phyloP scores from a whole-genome alignment of 2,329 filamentous ascomycete genomes.

The Alternaria arborescens region DNA sequence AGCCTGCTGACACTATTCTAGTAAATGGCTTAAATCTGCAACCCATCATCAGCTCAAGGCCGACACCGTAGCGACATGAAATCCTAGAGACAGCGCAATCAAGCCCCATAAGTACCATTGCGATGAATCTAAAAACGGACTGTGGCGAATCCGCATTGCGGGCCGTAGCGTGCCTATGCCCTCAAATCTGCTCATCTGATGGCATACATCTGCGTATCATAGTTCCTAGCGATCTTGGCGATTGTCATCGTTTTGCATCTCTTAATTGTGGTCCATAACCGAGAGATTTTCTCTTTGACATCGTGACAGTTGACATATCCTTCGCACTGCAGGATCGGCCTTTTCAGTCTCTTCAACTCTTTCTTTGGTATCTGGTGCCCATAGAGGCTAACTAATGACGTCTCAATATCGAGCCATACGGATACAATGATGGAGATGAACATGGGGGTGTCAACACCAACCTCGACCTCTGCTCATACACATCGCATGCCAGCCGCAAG shows the following conservation, averaged over 20 bases:
- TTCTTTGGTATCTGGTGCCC: background rate
- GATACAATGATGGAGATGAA: background rate
- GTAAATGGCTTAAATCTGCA: background rate
- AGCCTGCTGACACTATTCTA: background rate
- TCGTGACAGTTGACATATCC: background rate
- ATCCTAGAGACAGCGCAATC: background rate
- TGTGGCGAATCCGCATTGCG: background rate
- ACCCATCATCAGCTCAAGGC: background rate
- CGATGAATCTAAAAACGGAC: background rate
- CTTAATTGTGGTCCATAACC: background rate
- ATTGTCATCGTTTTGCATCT: background rate
- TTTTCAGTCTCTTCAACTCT: background rate
- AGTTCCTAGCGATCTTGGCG: slow-evolving; percentile 13
- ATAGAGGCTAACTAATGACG: background rate
- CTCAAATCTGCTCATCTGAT: slow-evolving; percentile 26
- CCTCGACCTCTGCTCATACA: background rate
- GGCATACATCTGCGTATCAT: slow-evolving; percentile 7
- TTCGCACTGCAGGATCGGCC: background rate
- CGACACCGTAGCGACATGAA: background rate
- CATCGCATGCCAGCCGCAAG: slow-evolving; percentile 1
- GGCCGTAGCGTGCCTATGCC: slow-evolving; percentile 11
- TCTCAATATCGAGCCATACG: background rate
- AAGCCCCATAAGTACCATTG: background rate
- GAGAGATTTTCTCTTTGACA: background rate
- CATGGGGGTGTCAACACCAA: slow-evolving; percentile 12